Conservation (phyloP, 2,329 filamentous ascomycete genomes). For the Apiospora rasikravindrae region DNA sequence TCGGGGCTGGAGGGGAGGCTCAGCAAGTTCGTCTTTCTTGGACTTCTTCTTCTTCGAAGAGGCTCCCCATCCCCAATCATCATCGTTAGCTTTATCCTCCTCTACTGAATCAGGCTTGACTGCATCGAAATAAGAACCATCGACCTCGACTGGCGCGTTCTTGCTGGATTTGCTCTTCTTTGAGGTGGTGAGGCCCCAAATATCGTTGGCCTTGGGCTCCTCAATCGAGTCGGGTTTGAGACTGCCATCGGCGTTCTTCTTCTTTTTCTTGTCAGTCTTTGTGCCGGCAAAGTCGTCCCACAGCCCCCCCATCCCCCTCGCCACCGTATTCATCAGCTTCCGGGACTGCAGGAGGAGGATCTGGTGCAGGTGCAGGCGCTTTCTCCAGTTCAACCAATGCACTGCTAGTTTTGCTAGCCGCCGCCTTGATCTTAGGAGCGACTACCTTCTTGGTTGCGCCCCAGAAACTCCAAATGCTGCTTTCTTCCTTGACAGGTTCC, state of each 20-base stretch:
- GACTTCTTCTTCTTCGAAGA: slow-evolving; percentile 50
- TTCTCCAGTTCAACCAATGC: slow-evolving; percentile 32
- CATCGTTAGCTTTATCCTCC: slow-evolving; percentile 50
- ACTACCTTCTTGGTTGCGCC: slow-evolving; percentile 53
- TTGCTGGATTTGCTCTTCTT: slow-evolving; percentile 59
- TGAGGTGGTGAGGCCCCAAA: slow-evolving; percentile 41
- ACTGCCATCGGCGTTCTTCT: slow-evolving; percentile 36
- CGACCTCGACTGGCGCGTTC: slow-evolving; percentile 54
- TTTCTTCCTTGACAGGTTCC: slow-evolving; percentile 43
- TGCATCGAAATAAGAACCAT: slow-evolving; percentile 52
- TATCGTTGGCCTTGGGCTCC: slow-evolving; percentile 47
- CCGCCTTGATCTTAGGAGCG: slow-evolving; percentile 39
- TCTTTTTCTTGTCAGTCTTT: slow-evolving; percentile 33
- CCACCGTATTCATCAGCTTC: slow-evolving; percentile 29
- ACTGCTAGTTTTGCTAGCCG: slow-evolving; percentile 28
- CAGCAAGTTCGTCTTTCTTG: slow-evolving; percentile 45
- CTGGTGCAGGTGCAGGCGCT: slow-evolving; percentile 25
- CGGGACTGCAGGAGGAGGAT: slow-evolving; percentile 27
- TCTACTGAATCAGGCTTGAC: slow-evolving; percentile 52
- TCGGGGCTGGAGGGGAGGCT: slow-evolving; percentile 55
- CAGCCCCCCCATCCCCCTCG: slow-evolving; percentile 27
- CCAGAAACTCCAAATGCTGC: slow-evolving; percentile 61
- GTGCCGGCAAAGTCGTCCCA: slow-evolving; percentile 27
- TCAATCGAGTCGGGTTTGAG: slow-evolving; percentile 49
- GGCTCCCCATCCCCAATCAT: slow-evolving; percentile 48